Base-by-base conservation (phyloP, 768 basidiomycete species). In the Serendipita sp. region DNA sequence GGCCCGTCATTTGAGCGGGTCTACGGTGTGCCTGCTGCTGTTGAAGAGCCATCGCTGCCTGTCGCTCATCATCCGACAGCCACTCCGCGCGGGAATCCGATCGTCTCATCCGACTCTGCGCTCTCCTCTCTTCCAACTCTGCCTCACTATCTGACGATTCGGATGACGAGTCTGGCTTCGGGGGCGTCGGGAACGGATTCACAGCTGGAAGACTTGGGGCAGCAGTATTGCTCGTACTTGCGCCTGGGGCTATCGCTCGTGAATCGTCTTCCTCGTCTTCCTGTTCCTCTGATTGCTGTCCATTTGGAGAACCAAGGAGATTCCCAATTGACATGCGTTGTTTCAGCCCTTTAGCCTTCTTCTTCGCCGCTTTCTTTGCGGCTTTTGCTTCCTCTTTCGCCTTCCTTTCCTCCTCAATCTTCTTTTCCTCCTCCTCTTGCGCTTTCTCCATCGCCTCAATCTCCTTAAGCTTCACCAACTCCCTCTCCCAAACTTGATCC, bases 401-500 rank as follows among this genome's bases (percentile, higher is more conserved):
- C 63, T 76, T 77, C 60, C 74, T 78, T 65, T 75, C 76, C 53
- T 74, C 78, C 63, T 82, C 80, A 61, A 69, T 71, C 56, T 71
- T 75, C 69, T 68, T 74, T 61, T 74, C 76, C 34, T 76, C 79
- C 64, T 82, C 81, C n/a, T 77, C 79, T 63, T 82, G 84, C 11
- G 68, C 70, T 62, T 75, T 78, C 70, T 93, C 91, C 60, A 68
- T 71, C 13, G 81, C 84, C 71, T 95, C 85, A 0, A 93, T 88
- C 64, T 82, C 77, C 65, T 81, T 81, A 61, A 95, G 75, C 71
- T 89, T 95, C 17, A 73, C 81, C 77, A 92, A 80, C 72, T 96
- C 93, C 42, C 82, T 79, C 69, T 94, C 87, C 93, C 93, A 95
- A 9, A 95, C 68, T n/a, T 86, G 87, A 71, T 96, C 93, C 0